These are phyloP conservation scores for Barbatosphaeria neglecta DNA, from an alignment of 495 filamentous ascomycete genomes.

Conservation along the genomic window DNA sequence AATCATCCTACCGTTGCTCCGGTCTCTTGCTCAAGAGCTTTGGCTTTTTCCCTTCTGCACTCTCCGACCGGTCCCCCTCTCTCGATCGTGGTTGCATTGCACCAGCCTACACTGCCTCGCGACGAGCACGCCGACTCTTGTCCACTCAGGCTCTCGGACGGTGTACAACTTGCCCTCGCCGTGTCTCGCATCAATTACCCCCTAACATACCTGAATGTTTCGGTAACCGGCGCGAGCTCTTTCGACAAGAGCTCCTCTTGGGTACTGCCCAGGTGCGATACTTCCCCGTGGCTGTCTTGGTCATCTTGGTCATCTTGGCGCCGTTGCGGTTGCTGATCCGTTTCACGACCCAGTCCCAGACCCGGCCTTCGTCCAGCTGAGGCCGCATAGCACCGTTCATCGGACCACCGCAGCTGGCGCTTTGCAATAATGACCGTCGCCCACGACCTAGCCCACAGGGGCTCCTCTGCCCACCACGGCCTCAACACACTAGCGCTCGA, in stretches of 20 bases:
- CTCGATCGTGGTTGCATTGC: not conserved
- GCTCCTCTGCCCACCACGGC: conserved; percentile 28
- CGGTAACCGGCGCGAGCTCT: conserved; percentile 21
- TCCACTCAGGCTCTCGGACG: not conserved
- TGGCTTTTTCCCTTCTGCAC: not conserved
- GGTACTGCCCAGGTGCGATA: not conserved
- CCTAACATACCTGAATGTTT: conserved; percentile 20
- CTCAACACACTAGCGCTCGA: conserved; percentile 43
- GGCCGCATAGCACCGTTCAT: not conserved
- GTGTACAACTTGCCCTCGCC: not conserved
- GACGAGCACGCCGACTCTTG: not conserved
- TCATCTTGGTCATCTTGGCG: not conserved
- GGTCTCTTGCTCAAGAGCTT: not conserved
- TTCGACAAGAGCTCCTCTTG: conserved; percentile 13
- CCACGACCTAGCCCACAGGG: conserved; percentile 50
- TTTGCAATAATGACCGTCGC: conserved; percentile 53
- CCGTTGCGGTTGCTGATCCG: not conserved
- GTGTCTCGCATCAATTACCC: not conserved
- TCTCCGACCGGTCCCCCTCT: not conserved
- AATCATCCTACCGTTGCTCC: not conserved
- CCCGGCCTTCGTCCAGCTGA: not conserved
- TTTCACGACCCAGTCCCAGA: not conserved
- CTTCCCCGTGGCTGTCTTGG: not conserved
- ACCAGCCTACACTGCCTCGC: not conserved
- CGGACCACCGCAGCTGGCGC: not conserved